Base-by-base conservation (phyloP, 768 basidiomycete genomes). In the Termitomyces sp. region DNA sequence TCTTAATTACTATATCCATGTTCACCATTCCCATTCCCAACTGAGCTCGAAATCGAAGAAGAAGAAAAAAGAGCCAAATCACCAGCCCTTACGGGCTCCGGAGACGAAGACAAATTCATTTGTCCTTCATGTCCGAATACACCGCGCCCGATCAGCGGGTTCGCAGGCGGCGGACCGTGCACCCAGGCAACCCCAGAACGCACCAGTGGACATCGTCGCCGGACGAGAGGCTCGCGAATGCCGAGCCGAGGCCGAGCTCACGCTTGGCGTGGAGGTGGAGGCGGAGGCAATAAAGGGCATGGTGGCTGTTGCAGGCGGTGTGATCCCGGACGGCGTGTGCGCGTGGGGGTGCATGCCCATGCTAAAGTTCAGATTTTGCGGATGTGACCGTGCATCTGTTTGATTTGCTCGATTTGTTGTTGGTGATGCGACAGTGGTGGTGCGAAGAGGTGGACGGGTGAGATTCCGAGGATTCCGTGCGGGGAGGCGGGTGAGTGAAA, bases 171-270 rank as follows among this genome's bases (percentile, higher is more conserved):
- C 22, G 66, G 70, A 14, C 77, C 81, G 50, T 51, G 50, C 36
- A n/a, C 51, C 51, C 1, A 36, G 51, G 0, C 81, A 13, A 6
- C 43, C 87, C 84, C 85, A 93, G 70, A 87, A 88, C 40, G 83
- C 82, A 14, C 85, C 88, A 28, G 90, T 88, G 16, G 82, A 84
- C 81, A 91, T 87, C 16, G 84, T 77, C 76, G 26, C 83, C 85
- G 0, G 92, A 90, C 0, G 90, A 87, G 75, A 90, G 86, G 28
- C 81, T 53, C 38, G 53, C 53, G 16, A 53, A 13, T 14, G n/a
- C n/a, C n/a, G n/a, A n/a, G 58, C 53, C 30, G 56, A 9, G 38
- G 6, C 16, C 18, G 38, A 35, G 35, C 35, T 18, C 6, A 16
- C 16, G 16, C 16, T 36, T 5, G 57, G 9, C 53, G 59, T 16